phyloP scores from a whole-genome alignment of 768 basidiomycete genomes.

The Hydnum rufescens region DNA sequence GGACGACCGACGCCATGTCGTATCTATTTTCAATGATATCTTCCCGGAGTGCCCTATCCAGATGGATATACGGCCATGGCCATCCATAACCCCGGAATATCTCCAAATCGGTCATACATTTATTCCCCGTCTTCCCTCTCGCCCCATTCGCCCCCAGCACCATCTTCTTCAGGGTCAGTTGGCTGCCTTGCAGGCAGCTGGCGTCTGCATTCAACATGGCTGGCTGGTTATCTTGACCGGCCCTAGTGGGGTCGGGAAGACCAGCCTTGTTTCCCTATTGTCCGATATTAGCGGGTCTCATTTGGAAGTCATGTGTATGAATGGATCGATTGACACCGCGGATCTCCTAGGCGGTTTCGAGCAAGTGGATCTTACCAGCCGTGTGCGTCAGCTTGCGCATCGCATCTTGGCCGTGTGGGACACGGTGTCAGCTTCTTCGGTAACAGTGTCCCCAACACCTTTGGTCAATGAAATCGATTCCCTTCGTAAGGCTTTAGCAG shows the following conservation, averaged over 20 bases:
- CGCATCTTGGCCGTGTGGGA: not conserved
- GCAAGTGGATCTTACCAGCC: conserved; percentile 39
- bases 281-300: conserved; percentile 49
- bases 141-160: conserved; percentile 18
- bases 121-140: conserved; percentile 18
- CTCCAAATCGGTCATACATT: conserved; percentile 51
- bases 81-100: conserved; percentile 19
- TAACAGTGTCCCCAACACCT: no score
- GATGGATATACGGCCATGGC: not conserved
- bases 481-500: no score
- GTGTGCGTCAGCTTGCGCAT: not conserved
- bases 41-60: conserved; percentile 12
- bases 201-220: conserved; percentile 46
- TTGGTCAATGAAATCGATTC: no score
- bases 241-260: conserved; percentile 54
- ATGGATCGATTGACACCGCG: conserved; percentile 74
- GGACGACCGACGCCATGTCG: conserved; percentile 34
- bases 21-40: conserved; percentile 16
- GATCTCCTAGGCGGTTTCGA: conserved; percentile 94
- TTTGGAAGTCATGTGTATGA: conserved; percentile 58
- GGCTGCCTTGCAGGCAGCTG: conserved; percentile 50
- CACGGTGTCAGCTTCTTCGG: not conserved
- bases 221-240: conserved; percentile 89
- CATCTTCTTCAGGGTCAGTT: conserved; percentile 43
- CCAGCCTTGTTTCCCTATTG: conserved; percentile 43